phyloP scores from a whole-genome alignment of 164 flowering plant genomes.

The Cinnamomum micranthum region DNA sequence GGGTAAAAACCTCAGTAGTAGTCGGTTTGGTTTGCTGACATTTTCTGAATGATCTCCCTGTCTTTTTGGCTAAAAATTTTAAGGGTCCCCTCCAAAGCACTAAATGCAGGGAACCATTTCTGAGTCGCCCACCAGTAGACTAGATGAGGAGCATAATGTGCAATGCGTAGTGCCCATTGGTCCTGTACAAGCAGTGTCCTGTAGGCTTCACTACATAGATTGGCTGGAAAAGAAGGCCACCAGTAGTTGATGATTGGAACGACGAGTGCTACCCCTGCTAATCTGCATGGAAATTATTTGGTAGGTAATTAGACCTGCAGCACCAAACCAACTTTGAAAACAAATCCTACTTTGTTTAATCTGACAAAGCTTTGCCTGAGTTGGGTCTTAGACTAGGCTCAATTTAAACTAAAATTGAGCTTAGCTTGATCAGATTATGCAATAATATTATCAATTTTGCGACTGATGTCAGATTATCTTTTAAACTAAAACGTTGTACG shows the following conservation, averaged over 20 bases:
- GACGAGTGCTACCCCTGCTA: constrained; percentile 40
- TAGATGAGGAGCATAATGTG: constrained; percentile 30
- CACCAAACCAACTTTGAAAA: background rate
- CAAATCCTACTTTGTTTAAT: background rate
- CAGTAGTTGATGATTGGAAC: constrained; percentile 39
- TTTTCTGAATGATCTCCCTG: background rate
- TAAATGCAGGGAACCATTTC: constrained; percentile 33
- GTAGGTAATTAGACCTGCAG: background rate
- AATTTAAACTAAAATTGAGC: no score
- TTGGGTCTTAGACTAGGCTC: background rate
- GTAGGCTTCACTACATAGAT: constrained; percentile 14
- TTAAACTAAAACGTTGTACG: no score
- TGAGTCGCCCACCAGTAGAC: constrained; percentile 39
- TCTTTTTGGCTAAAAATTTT: constrained; percentile 14
- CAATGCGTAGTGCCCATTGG: constrained; percentile 21
- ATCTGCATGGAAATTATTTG: constrained; percentile 21
- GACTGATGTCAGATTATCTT: no score
- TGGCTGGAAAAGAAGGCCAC: constrained; percentile 40
- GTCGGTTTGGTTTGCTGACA: background rate
- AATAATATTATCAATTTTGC: no score
- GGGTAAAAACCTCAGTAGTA: background rate
- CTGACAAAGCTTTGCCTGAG: background rate
- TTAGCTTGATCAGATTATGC: background rate
- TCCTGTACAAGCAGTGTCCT: constrained; percentile 14
- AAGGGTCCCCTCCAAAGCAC: constrained; percentile 12